Evolutionary conservation across 257 asterid genomes (phyloP).

Genomic region (Jacaranda copaia): DNA sequence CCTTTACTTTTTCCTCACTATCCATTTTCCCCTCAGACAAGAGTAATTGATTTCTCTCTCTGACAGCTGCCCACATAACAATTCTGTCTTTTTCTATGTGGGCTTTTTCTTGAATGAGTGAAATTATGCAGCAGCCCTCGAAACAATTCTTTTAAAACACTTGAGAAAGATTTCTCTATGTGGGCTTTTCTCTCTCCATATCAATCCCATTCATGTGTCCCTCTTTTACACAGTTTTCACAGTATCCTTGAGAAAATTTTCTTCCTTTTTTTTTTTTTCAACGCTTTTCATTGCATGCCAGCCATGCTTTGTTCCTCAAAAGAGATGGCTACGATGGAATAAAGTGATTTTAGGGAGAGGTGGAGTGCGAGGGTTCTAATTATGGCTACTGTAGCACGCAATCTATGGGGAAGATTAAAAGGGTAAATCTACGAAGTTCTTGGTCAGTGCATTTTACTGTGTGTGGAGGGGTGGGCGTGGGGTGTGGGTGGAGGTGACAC

Average conservation of each 20-base stretch:
- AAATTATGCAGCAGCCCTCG: conserved; percentile 37
- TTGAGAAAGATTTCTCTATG: no score
- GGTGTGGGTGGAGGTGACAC: conserved; percentile 36
- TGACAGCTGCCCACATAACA: background rate
- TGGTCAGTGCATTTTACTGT: background rate
- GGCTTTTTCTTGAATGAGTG: conserved; percentile 28
- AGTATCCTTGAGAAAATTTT: background rate
- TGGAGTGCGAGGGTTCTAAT: conserved; percentile 36
- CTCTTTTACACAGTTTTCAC: conserved; percentile 32
- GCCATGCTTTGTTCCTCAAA: conserved; percentile 44
- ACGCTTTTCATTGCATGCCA: conserved; percentile 54
- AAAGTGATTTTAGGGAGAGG: conserved; percentile 36
- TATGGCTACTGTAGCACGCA: conserved; percentile 40
- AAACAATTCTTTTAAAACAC: background rate
- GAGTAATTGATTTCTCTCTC: conserved; percentile 2
- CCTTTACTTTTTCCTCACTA: conserved; percentile 46
- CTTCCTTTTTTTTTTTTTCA: conserved; percentile 30
- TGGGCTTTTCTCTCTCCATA: conserved; percentile 16
- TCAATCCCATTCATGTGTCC: conserved; percentile 23
- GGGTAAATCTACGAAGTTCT: conserved; percentile 30
- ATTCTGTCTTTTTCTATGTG: background rate
- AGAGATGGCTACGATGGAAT: conserved; percentile 41
- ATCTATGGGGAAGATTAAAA: conserved; percentile 37
- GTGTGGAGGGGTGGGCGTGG: conserved; percentile 38
- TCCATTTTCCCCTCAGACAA: conserved; percentile 22